These are phyloP conservation scores for Cucumis sativus DNA, from an alignment of 306 rosid genomes.

Conservation along the genomic window DNA sequence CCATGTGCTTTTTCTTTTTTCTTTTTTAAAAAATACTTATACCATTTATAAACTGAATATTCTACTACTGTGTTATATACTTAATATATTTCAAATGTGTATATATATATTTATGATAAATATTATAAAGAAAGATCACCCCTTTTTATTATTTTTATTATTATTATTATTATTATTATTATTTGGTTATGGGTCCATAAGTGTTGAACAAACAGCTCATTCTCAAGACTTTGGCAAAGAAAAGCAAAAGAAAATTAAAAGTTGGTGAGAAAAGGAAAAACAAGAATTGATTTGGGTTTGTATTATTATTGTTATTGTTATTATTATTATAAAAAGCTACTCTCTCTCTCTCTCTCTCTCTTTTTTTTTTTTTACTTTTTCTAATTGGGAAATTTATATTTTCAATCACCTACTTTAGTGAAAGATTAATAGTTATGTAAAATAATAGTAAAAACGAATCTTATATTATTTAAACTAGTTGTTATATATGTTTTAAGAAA, in stretches of 20 bases:
- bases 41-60: not conserved
- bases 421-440: not conserved
- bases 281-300: not conserved
- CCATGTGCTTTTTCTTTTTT: conserved; percentile 11
- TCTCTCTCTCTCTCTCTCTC: not conserved
- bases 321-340: not conserved
- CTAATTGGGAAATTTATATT: not conserved
- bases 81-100: too few species aligned
- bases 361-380: not conserved
- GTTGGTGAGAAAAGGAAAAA: not conserved
- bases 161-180: too few species aligned
- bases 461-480: not conserved
- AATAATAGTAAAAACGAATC: not conserved
- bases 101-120: too few species aligned
- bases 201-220: not conserved
- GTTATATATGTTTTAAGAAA: not conserved
- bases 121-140: not conserved
- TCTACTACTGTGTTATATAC: not conserved
- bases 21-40: not conserved
- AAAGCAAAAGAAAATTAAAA: not conserved
- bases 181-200: not conserved
- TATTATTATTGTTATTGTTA: not conserved
- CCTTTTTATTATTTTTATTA: not conserved
- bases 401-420: not conserved
- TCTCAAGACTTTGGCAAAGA: not conserved